Evolutionary conservation across 2,329 filamentous ascomycete species (phyloP).

Genomic region (Calonectria honghensis): DNA sequence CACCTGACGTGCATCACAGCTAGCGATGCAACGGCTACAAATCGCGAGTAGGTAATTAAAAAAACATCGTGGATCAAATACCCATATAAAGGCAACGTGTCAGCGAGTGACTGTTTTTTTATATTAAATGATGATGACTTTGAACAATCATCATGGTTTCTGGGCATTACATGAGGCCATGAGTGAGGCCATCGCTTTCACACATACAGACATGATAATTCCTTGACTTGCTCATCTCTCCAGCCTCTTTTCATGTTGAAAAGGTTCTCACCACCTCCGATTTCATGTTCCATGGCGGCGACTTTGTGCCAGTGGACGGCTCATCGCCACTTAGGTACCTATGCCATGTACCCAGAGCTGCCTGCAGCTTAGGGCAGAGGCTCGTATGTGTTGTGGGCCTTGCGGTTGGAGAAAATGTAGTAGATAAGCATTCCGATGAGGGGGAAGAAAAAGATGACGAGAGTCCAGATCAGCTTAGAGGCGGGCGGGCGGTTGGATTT

Average conservation of each 20-base stretch:
- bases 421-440: conserved; percentile 77
- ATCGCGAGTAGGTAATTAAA: background rate
- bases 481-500: background rate
- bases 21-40: background rate
- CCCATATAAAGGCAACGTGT: background rate
- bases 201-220: background rate
- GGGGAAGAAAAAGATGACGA: conserved; percentile 79
- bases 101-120: background rate
- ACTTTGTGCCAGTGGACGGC: background rate
- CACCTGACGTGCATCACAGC: background rate
- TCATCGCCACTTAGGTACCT: background rate
- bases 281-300: background rate
- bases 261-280: background rate
- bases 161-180: background rate
- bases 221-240: background rate
- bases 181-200: background rate
- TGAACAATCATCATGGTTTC: background rate
- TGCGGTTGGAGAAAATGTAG: conserved; percentile 78
- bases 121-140: background rate
- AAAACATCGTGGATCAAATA: background rate
- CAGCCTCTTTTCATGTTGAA: background rate
- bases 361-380: background rate
- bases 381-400: conserved; percentile 65
- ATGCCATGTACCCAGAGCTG: background rate
- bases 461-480: conserved; percentile 77